Evolutionary conservation across 495 filamentous ascomycete species (phyloP).

Genomic region (Aspergillus conjunctus): DNA sequence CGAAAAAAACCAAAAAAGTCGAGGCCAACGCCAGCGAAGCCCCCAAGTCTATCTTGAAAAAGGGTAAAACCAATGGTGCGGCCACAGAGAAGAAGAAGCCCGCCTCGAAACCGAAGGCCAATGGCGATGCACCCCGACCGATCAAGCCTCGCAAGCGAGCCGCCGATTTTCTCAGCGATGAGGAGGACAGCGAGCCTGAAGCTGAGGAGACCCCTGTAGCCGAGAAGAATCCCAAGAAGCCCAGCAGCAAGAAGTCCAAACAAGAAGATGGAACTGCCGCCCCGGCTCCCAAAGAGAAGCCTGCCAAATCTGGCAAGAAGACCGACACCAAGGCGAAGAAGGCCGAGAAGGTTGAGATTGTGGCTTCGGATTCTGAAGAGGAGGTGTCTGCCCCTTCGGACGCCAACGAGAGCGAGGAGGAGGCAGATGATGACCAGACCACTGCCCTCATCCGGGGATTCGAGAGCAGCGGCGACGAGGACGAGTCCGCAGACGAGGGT

Average conservation of each 20-base stretch:
- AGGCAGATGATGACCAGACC: slow-evolving; percentile 65
- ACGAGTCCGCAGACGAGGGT: slow-evolving; percentile 54
- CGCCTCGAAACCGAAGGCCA: slow-evolving; percentile 33
- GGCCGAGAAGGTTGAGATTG: slow-evolving; percentile 35
- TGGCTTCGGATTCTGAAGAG: slow-evolving; percentile 36
- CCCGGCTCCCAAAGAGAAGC: slow-evolving; percentile 39
- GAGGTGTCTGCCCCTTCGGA: slow-evolving; percentile 28
- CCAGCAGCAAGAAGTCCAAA: slow-evolving; percentile 43
- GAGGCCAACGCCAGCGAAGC: slow-evolving; percentile 34
- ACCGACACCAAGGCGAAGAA: slow-evolving; percentile 32
- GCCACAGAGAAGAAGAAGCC: slow-evolving; percentile 30
- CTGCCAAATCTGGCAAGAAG: slow-evolving; percentile 30
- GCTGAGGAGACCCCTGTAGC: slow-evolving; percentile 27
- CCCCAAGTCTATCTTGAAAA: slow-evolving; percentile 45
- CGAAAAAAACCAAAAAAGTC: slow-evolving; percentile 63
- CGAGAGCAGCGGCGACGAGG: slow-evolving; percentile 74
- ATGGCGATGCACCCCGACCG: slow-evolving; percentile 40
- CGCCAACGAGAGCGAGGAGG: slow-evolving; percentile 43
- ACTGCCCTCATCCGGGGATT: slow-evolving; percentile 73
- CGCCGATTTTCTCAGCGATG: slow-evolving; percentile 53
- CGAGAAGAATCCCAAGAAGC: slow-evolving; percentile 32
- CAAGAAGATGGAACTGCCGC: slow-evolving; percentile 38
- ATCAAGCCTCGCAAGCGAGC: slow-evolving; percentile 57
- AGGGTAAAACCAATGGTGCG: slow-evolving; percentile 30
- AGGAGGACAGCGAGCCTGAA: slow-evolving; percentile 36